Evolutionary conservation across 2,329 filamentous ascomycete species (phyloP).

Genomic region (Fusarium newnesense): DNA sequence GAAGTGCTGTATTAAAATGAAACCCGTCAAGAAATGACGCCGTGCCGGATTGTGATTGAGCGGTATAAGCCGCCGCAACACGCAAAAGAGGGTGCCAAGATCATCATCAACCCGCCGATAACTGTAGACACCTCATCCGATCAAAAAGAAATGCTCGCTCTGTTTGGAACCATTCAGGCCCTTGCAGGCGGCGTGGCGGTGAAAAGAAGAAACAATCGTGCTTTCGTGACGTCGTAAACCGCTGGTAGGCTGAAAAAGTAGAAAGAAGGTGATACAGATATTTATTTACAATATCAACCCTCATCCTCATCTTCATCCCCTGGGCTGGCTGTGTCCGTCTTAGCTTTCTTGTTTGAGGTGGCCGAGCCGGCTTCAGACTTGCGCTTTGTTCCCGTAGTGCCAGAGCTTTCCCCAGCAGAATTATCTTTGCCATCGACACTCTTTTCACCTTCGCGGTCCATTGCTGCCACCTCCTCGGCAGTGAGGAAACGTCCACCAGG

Average conservation of each 20-base stretch:
- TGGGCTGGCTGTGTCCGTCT: slow-evolving; percentile 57
- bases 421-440: slow-evolving; percentile 51
- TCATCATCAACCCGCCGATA: slow-evolving; percentile 24
- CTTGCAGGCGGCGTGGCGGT: slow-evolving; percentile 15
- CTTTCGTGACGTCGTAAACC: slow-evolving; percentile 53
- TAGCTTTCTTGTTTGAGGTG: slow-evolving; percentile 66
- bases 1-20: slow-evolving; percentile 51
- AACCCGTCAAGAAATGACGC: slow-evolving; percentile 23
- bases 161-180: background rate
- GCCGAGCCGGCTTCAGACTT: slow-evolving; percentile 65
- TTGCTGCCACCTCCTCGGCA: slow-evolving; percentile 91
- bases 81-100: slow-evolving; percentile 30
- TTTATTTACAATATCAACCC: slow-evolving; percentile 46
- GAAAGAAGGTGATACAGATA: slow-evolving; percentile 31
- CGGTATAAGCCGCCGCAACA: slow-evolving; percentile 6
- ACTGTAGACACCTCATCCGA: slow-evolving; percentile 18
- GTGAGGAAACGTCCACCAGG: slow-evolving; percentile 96
- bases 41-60: background rate
- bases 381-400: slow-evolving; percentile 63
- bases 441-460: slow-evolving; percentile 74
- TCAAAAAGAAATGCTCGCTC: slow-evolving; percentile 13
- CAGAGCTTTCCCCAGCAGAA: slow-evolving; percentile 37
- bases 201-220: slow-evolving; percentile 42
- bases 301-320: slow-evolving; percentile 57
- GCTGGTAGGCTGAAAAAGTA: slow-evolving; percentile 45